phyloP scores from a whole-genome alignment of 2,329 filamentous ascomycete genomes.

The Pseudogymnoascus sp. region DNA sequence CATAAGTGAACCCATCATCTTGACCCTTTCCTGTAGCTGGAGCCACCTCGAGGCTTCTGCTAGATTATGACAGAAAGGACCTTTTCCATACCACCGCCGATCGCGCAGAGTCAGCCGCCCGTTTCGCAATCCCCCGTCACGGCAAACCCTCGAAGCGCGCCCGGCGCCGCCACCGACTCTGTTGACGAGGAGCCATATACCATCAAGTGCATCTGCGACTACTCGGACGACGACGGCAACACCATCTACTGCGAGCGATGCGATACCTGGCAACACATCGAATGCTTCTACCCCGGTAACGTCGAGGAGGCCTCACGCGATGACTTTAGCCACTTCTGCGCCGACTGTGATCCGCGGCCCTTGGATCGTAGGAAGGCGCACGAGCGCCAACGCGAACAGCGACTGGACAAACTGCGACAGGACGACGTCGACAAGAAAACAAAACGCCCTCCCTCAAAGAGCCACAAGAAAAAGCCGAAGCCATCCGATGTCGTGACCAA shows the following conservation, averaged over 20 bases:
- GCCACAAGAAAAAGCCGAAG: conserved; percentile 81
- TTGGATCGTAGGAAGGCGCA: conserved; percentile 69
- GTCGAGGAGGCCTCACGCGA: conserved; percentile 63
- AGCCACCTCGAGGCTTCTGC: conserved; percentile 30
- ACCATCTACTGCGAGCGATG: conserved; percentile 95
- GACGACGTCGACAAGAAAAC: conserved; percentile 59
- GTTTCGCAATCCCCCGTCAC: conserved; percentile 20
- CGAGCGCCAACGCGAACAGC: conserved; percentile 59
- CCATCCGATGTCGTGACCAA: conserved; percentile 61
- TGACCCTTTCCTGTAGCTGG: conserved; percentile 24
- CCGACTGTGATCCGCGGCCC: conserved; percentile 73
- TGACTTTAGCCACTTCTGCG: conserved; percentile 75
- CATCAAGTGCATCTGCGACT: conserved; percentile 96
- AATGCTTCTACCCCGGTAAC: conserved; percentile 82
- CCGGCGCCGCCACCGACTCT: conserved; percentile 35
- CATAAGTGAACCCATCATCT: conserved; percentile 29
- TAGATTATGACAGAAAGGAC: conserved; percentile 35
- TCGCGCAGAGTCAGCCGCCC: conserved; percentile 25
- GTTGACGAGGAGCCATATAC: conserved; percentile 76
- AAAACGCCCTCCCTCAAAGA: conserved; percentile 70
- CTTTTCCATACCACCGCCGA: conserved; percentile 29
- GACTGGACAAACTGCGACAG: conserved; percentile 43
- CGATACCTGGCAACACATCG: conserved; percentile 97
- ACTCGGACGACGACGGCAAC: conserved; percentile 89
- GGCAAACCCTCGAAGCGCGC: conserved; percentile 23